Evolutionary conservation across 2,329 filamentous ascomycete genomes (phyloP).

Genomic region (Stemphylium beticola): DNA sequence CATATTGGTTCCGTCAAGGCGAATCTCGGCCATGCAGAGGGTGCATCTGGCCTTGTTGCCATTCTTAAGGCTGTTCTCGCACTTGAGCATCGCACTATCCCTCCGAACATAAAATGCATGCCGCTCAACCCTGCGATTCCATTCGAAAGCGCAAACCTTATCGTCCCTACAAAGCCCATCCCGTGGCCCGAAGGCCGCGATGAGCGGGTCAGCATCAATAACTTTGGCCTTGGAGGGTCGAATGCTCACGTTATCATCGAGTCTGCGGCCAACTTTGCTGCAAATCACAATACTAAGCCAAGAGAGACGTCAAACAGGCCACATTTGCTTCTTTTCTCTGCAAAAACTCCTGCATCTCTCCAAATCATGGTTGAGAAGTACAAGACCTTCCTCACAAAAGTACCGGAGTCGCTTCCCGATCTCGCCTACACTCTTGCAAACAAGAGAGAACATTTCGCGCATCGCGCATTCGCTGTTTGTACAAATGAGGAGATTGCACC

Average conservation of each 20-base stretch:
- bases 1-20: constrained; percentile 33
- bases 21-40: constrained; percentile 47
- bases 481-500: background rate
- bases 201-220: constrained; percentile 19
- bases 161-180: constrained; percentile 14
- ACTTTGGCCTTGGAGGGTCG: constrained; percentile 19
- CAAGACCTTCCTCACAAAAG: background rate
- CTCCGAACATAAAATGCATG: constrained; percentile 31
- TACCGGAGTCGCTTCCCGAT: background rate
- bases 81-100: constrained; percentile 45
- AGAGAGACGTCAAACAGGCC: background rate
- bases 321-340: constrained; percentile 25
- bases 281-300: background rate
- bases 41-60: constrained; percentile 34
- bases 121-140: constrained; percentile 24
- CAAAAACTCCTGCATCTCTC: constrained; percentile 20
- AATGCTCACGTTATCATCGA: constrained; percentile 25
- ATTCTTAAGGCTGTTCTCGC: constrained; percentile 48
- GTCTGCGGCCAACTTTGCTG: constrained; percentile 4
- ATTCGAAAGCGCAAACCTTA: constrained; percentile 12
- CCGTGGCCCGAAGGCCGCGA: constrained; percentile 9
- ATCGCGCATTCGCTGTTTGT: constrained; percentile 17
- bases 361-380: constrained; percentile 1
- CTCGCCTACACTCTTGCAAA: constrained; percentile 24
- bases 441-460: constrained; percentile 14